Percentiles rank a stretch among this genome's conserved stretches.
Evolutionary conservation across 2,329 filamentous ascomycete species (phyloP).

Genomic region (Onygenales sp.): DNA sequence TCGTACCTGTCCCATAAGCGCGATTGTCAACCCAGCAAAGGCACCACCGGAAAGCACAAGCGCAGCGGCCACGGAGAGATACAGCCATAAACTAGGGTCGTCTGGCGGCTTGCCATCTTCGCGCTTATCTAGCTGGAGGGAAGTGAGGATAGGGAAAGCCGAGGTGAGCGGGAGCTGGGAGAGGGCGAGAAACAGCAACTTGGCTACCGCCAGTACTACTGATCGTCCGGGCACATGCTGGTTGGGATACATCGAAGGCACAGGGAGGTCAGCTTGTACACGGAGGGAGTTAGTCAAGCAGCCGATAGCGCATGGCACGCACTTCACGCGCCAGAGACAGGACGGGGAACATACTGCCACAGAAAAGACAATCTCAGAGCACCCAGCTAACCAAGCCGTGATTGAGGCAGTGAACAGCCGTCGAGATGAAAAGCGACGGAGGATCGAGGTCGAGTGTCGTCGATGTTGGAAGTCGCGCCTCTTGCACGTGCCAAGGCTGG

Average conservation of each 20-base stretch:
- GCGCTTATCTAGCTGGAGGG: slow-evolving; percentile 13
- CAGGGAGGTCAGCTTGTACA: neutral
- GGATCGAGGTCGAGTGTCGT: no score
- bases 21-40: slow-evolving; percentile 78
- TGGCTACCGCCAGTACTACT: slow-evolving; percentile 30
- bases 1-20: slow-evolving; percentile 52
- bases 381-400: neutral
- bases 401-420: neutral
- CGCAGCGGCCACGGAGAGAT: slow-evolving; percentile 66
- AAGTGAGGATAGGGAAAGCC: slow-evolving; percentile 25
- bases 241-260: slow-evolving; percentile 15
- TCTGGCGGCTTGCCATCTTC: slow-evolving; percentile 42
- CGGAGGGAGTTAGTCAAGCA: no score
- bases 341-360: neutral
- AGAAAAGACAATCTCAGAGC: neutral
- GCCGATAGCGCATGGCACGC: neutral
- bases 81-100: slow-evolving; percentile 66
- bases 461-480: no score
- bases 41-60: slow-evolving; percentile 83
- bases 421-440: no score
- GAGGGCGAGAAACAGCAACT: slow-evolving; percentile 29
- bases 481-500: no score
- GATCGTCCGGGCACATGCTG: slow-evolving; percentile 29
- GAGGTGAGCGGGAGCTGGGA: slow-evolving; percentile 29
- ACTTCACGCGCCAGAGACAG: neutral